Base-by-base conservation (phyloP, 176 grass and related monocot species). In the Paspalum vaginatum region DNA sequence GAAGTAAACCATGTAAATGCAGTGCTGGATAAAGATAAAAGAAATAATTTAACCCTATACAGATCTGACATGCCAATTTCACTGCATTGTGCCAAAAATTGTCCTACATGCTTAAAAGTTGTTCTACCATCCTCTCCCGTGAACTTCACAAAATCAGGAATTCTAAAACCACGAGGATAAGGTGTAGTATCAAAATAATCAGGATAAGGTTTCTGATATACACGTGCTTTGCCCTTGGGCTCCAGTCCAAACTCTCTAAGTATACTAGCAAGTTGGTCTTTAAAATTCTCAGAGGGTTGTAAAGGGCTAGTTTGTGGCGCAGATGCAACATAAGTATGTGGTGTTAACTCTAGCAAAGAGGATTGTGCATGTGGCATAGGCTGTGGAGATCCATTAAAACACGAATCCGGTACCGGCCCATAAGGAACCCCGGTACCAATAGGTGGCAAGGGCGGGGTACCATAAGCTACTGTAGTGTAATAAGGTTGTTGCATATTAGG, bases 131-230 rank as follows among this genome's bases (percentile, higher is more conserved):
- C 55, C 21, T 76, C 46, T 1, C 76, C 27, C 0, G 45, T 78
- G 21, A 78, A 78, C 13, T 78, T 78, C 64, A 51, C 9, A 53
- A 78, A 78, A 40, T 52, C 26, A 9, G 17, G 46, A 65, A 78
- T 24, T 78, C 8, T 78, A 41, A 78, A 78, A 40, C 60, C 76
- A 21, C 17, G 47, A 40, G 76, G 76, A 21, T 78, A 65, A 3
- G 76, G 17, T 10, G 20, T 52, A 38, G 45, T 4, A 64, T 78
- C 60, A 14, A 50, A 38, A 8, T 51, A 50, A 6, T 78, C 75
- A 8, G 26, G 75, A 0, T 76, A 78, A 0, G 44, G 60, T 9
- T 78, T 78, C 0, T 76, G n/a, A 27, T 76, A 76, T 1, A 21
- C 39, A 25, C 56, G n/a, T 45, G 73, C 73, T 6, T 13, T 75